Conservation (phyloP, 1,284 basidiomycete species). For the Trametes hirsuta region DNA sequence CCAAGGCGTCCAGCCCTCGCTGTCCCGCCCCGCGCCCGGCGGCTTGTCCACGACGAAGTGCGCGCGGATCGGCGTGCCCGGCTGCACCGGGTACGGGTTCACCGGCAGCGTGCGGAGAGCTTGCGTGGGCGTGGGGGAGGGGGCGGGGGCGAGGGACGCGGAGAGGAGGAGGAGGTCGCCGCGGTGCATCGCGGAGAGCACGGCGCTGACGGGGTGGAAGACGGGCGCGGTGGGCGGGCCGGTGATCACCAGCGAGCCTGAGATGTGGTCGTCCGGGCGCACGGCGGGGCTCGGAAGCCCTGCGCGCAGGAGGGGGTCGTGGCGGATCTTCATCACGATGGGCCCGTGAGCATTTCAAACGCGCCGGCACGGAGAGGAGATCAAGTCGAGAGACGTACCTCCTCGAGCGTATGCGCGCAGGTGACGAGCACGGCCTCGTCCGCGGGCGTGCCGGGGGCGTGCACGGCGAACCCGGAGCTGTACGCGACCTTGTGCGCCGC, state of each 20-base stretch:
- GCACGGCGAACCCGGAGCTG: slow-evolving; percentile 66
- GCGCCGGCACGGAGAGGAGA: not conserved
- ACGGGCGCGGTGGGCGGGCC: slow-evolving; percentile 28
- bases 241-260: slow-evolving; percentile 51
- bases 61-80: slow-evolving; percentile 52
- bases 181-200: slow-evolving; percentile 61
- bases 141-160: slow-evolving; percentile 26
- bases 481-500: slow-evolving; percentile 52
- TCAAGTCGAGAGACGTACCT: slow-evolving; percentile 43
- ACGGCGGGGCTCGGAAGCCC: slow-evolving; percentile 21
- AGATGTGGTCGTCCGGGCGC: slow-evolving; percentile 26
- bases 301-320: slow-evolving; percentile 27
- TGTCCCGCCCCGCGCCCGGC: slow-evolving; percentile 34
- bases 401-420: slow-evolving; percentile 71
- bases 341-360: not conserved
- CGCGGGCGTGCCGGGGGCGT: slow-evolving; percentile 33
- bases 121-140: slow-evolving; percentile 2
- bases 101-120: slow-evolving; percentile 56
- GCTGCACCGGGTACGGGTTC: slow-evolving; percentile 66
- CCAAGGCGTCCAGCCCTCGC: slow-evolving; percentile 54
- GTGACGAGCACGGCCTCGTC: slow-evolving; percentile 53
- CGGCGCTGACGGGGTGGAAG: slow-evolving; percentile 49
- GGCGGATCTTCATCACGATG: slow-evolving; percentile 48
- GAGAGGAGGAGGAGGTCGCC: slow-evolving; percentile 63
- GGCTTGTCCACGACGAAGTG: slow-evolving; percentile 56